Evolutionary conservation across 1,284 basidiomycete genomes (phyloP).

Genomic region (Marasmius oreades): DNA sequence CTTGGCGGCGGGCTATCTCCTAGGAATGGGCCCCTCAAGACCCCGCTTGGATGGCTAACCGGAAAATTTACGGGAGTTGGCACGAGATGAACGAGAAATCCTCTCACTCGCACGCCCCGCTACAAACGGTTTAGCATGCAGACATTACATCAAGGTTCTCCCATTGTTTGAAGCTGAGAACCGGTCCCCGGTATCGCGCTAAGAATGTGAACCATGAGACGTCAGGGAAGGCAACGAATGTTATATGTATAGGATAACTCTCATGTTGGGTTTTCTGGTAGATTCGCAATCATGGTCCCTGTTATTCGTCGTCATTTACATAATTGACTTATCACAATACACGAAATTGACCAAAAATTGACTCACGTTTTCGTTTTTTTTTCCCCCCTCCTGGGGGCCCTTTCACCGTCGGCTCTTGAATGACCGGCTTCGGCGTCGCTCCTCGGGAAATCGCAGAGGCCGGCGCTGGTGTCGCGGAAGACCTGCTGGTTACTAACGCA

Average conservation of each 20-base stretch:
- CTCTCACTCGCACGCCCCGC: constrained; percentile 1
- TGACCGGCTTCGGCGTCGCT: constrained; percentile 38
- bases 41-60: constrained; percentile 79
- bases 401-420: constrained; percentile 45
- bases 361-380: constrained; percentile 68
- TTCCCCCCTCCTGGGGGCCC: constrained; percentile 52
- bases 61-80: constrained; percentile 64
- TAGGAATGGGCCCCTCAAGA: constrained; percentile 58
- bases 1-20: constrained; percentile 57
- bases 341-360: no score
- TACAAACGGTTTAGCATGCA: background rate
- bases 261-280: background rate
- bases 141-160: background rate
- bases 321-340: background rate
- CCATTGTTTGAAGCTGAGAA: background rate
- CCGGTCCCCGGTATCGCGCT: background rate
- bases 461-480: constrained; percentile 56
- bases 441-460: constrained; percentile 31
- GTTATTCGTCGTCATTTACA: background rate
- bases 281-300: constrained; percentile 6
- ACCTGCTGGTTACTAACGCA: constrained; percentile 35
- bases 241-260: no score
- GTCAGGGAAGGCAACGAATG: no score
- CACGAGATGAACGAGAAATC: constrained; percentile 36
- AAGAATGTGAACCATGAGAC: no score